Evolutionary conservation across 2,329 filamentous ascomycete genomes (phyloP).

Genomic region (Fusarium sp.): DNA sequence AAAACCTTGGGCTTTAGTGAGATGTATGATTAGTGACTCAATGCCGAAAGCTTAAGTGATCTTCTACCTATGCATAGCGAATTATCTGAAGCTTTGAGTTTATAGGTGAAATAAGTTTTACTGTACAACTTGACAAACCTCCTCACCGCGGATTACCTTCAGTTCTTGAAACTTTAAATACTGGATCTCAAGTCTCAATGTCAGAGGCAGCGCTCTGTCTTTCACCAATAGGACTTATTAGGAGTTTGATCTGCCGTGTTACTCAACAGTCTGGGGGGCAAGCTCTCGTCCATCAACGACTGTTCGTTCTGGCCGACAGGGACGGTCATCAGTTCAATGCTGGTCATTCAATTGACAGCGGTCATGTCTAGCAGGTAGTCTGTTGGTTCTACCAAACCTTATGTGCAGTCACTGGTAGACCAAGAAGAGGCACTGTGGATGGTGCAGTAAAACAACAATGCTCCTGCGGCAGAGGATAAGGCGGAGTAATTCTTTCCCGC

Average conservation of each 20-base stretch:
- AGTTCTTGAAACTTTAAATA: background rate
- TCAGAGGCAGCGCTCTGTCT: fast-evolving
- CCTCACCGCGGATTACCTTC: background rate
- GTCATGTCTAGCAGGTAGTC: fast-evolving
- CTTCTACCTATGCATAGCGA: no score
- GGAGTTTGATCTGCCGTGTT: background rate
- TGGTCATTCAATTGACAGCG: fast-evolving
- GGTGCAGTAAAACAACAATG: no score
- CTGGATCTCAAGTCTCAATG: fast-evolving
- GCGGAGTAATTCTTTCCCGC: background rate
- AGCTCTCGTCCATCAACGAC: background rate
- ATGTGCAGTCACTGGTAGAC: fast-evolving
- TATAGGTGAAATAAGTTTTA: background rate
- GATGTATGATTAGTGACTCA: background rate
- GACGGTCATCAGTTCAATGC: fast-evolving
- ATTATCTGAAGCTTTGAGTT: background rate
- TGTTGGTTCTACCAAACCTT: fast-evolving
- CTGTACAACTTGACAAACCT: background rate
- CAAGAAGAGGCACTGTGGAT: fast-evolving
- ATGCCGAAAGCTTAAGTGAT: background rate
- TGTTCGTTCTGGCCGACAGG: fast-evolving
- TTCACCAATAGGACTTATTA: fast-evolving
- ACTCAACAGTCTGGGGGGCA: background rate
- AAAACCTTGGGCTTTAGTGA: fast-evolving
- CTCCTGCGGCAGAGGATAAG: fast-evolving